Conservation (phyloP, 2,329 filamentous ascomycete genomes). For the Xylariaceae sp. region DNA sequence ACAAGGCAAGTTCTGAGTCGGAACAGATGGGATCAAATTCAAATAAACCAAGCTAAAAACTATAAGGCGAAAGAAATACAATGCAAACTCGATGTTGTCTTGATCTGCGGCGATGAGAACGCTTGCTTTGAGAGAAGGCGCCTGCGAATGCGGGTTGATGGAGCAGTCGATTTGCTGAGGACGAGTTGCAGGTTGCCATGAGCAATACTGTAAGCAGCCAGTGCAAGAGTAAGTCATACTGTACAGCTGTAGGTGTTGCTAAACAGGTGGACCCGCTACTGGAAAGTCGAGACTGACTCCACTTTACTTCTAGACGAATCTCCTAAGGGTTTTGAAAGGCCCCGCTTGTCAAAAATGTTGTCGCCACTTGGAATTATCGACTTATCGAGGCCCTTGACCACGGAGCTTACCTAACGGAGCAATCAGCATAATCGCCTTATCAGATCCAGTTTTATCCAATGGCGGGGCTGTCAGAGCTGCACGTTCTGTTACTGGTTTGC, state of each 20-base stretch:
- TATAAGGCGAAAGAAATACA: too few relatives aligned
- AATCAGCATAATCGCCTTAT: neutral
- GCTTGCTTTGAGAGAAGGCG: neutral
- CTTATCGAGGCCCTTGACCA: slow-evolving; percentile 6
- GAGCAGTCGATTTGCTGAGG: too few relatives aligned
- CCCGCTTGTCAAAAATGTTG: too few relatives aligned
- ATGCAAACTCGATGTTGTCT: slow-evolving; percentile 1
- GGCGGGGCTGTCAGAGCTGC: slow-evolving; percentile 14
- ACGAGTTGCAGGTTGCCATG: neutral
- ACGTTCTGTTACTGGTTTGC: slow-evolving; percentile 13
- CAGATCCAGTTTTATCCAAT: slow-evolving; percentile 7
- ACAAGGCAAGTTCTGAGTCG: neutral
- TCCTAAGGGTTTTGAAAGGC: too few relatives aligned
- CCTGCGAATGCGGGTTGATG: too few relatives aligned
- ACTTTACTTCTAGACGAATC: neutral
- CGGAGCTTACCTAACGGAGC: neutral
- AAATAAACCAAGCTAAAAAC: too few relatives aligned
- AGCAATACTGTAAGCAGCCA: neutral
- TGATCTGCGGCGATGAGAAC: too few relatives aligned
- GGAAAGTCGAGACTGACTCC: too few relatives aligned
- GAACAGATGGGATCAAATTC: too few relatives aligned
- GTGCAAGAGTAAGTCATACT: too few relatives aligned
- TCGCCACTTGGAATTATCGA: neutral
- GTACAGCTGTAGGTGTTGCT: too few relatives aligned
- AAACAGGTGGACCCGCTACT: too few relatives aligned